Evolutionary conservation across 805 yeast species (phyloP).

Genomic region (Wickerhamomyces subpelliculosus): DNA sequence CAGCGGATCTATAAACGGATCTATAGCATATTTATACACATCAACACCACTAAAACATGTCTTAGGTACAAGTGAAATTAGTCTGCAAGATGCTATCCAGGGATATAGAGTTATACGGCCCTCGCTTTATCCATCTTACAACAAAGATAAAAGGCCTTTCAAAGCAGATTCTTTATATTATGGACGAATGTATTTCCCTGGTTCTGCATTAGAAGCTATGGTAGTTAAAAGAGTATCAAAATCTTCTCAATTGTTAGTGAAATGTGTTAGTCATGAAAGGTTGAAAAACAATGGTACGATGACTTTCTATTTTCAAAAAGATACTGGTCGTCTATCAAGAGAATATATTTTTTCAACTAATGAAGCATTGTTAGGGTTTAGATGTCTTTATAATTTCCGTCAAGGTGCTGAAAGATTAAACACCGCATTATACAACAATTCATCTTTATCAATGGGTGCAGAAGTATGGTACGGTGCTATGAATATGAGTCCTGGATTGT

Average conservation of each 20-base stretch:
- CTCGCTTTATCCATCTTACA: conserved; percentile 7
- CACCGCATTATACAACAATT: conserved; percentile 45
- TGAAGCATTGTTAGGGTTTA: conserved; percentile 75
- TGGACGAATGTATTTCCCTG: conserved; percentile 87
- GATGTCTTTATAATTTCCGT: conserved; percentile 64
- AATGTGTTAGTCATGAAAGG: conserved; percentile 66
- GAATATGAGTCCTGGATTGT: conserved; percentile 83
- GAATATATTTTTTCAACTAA: conserved; percentile 80
- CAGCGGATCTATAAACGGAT: conserved; percentile 63
- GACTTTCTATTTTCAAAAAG: conserved; percentile 66
- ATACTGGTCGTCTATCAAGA: conserved; percentile 52
- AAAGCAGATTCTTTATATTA: conserved; percentile 46
- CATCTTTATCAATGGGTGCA: conserved; percentile 69
- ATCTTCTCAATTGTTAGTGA: conserved; percentile 58
- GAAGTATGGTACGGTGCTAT: conserved; percentile 85
- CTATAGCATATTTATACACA: conserved; percentile 74
- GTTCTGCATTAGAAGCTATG: conserved; percentile 84
- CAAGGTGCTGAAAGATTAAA: conserved; percentile 30
- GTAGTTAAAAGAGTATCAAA: conserved; percentile 54
- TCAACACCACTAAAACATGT: conserved; percentile 49
- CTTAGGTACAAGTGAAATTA: conserved; percentile 41
- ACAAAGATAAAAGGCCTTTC: conserved; percentile 1
- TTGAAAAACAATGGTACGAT: conserved; percentile 47
- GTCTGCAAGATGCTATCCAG: conserved; percentile 60
- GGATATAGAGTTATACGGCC: conserved; percentile 61